Evolutionary conservation across 148 eudicot species (phyloP).

Genomic region (Camellia sinensis): DNA sequence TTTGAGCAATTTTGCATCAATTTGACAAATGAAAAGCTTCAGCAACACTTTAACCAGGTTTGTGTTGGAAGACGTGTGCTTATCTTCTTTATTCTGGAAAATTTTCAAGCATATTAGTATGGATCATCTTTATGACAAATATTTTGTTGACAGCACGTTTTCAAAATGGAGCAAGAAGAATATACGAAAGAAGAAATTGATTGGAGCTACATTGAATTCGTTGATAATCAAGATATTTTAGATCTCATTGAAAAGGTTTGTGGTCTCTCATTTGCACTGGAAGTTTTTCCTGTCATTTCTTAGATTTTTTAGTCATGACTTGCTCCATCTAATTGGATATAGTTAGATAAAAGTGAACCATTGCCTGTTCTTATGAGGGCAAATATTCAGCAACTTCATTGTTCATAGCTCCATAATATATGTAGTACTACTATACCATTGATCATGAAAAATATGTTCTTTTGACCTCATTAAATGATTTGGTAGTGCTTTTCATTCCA

Average conservation of each 20-base stretch:
- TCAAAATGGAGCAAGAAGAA: slow-evolving; percentile 99
- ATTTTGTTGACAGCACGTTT: slow-evolving; percentile 72
- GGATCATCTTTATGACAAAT: slow-evolving; percentile 12
- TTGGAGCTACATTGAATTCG: slow-evolving; percentile 99
- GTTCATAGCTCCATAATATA: neutral
- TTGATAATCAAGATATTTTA: slow-evolving; percentile 90
- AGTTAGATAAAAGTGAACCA: neutral
- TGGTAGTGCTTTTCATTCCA: neutral
- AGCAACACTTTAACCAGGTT: slow-evolving; percentile 99
- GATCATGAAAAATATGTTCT: neutral
- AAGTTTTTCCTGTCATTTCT: neutral
- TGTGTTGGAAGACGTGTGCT: slow-evolving; percentile 4
- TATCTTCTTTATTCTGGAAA: slow-evolving; percentile 14
- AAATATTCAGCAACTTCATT: neutral
- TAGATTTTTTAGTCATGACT: neutral
- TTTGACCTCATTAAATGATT: neutral
- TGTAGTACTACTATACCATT: neutral
- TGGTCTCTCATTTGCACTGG: slow-evolving; percentile 13
- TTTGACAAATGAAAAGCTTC: slow-evolving; percentile 98
- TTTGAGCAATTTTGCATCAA: slow-evolving; percentile 99
- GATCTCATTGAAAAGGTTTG: slow-evolving; percentile 98
- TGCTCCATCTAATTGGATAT: neutral
- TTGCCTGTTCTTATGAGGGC: neutral
- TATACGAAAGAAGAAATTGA: slow-evolving; percentile 93
- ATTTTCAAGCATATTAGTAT: neutral